These are phyloP conservation scores for Fusarium globosum DNA, from an alignment of 2,329 filamentous ascomycete species.

Conservation along the genomic window DNA sequence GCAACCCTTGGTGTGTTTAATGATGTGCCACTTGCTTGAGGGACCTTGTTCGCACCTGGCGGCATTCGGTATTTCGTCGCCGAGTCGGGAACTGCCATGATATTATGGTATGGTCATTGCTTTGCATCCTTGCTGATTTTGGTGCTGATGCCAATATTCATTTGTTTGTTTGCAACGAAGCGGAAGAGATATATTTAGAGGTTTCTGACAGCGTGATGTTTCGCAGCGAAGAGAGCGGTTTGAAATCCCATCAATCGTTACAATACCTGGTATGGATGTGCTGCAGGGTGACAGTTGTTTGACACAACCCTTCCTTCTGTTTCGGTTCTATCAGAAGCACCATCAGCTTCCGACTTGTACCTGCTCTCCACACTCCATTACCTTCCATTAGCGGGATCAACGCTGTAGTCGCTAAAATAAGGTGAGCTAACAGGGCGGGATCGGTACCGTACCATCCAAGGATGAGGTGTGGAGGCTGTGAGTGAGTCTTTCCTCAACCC, in stretches of 20 bases:
- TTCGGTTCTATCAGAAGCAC: slow-evolving; percentile 7
- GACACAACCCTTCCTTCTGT: slow-evolving; percentile 21
- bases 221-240: background rate
- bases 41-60: slow-evolving; percentile 9
- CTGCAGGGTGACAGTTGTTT: slow-evolving; percentile 3
- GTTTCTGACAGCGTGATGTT: slow-evolving; percentile 3
- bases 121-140: slow-evolving; percentile 12
- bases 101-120: background rate
- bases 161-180: background rate
- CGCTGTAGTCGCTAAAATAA: slow-evolving; percentile 31
- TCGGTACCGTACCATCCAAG: slow-evolving; percentile 10
- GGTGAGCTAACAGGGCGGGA: slow-evolving; percentile 22
- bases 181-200: background rate
- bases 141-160: background rate
- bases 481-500: slow-evolving; percentile 20
- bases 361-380: slow-evolving; percentile 15
- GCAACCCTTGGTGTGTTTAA: slow-evolving; percentile 20
- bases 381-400: slow-evolving; percentile 14
- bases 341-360: slow-evolving; percentile 13
- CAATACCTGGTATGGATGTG: background rate
- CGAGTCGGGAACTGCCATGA: slow-evolving; percentile 23
- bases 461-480: slow-evolving; percentile 16
- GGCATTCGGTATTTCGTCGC: slow-evolving; percentile 37
- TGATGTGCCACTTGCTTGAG: slow-evolving; percentile 29
- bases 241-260: background rate